Base-by-base conservation (phyloP, 116 monocot genomes). In the Cymodocea nodosa region DNA sequence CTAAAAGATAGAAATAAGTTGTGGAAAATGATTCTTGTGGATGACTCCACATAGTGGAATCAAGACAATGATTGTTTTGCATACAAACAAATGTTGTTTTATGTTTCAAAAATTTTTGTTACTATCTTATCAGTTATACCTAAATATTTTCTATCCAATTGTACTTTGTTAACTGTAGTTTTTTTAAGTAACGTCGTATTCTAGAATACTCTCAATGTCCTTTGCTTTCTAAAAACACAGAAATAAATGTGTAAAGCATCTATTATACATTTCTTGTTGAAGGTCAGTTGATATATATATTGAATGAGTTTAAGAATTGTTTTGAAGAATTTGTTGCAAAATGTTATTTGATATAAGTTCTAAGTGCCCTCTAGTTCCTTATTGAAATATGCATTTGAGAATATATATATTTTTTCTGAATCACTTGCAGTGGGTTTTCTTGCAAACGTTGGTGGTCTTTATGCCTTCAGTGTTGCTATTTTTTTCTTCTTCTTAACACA, bases 401-500 rank as follows among this genome's bases (percentile, higher is more conserved):
- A n/a, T n/a, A n/a, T n/a, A n/a, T n/a, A n/a, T 51, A 23, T 6
- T 53, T 54, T 18, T 16, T 15, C 34, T 50, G 2, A 44, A 34
- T 36, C 15, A 59, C 44, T 60, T 82, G 82, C 85, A 90, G 90
- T 90, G 69, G 55, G 81, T 64, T 77, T 85, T 56, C 78, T 90
- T 73, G 90, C 90, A 15, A 75, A 85, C 77, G 55, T 79, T 67
- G 90, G 90, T 61, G 90, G 90, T 35, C 72, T 90, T 73, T 86
- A 73, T 79, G 73, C 79, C 23, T 70, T 90, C 59, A 85, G 90
- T 56, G 9, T 81, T 76, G 83, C 76, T 73, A 74, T 90, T 71
- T 90, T 90, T 62, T 65, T 82, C 16, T 83, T 68, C 72, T 65
- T 83, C 36, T 63, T 90, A 59, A 23, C 69, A n/a, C 90, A 85